Conservation (phyloP, 148 eudicot genomes). For the Pharnaceum exiguum region DNA sequence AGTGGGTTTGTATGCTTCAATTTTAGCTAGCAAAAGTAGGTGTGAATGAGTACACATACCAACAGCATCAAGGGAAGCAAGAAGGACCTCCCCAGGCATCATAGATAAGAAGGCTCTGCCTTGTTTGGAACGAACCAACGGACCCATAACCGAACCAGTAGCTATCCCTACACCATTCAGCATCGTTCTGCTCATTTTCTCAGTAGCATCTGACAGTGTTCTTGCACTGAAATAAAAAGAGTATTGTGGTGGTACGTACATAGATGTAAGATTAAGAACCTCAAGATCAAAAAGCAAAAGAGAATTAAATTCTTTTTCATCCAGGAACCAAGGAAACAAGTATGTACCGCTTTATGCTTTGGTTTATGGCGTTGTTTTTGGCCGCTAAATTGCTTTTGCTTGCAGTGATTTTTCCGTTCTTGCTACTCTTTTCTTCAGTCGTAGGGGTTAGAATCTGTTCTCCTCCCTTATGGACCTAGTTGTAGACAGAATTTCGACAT, state of each 20-base stretch:
- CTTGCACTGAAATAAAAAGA: slow-evolving; percentile 39
- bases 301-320: neutral
- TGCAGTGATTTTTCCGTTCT: slow-evolving; percentile 9
- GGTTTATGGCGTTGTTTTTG: slow-evolving; percentile 42
- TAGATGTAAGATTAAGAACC: neutral
- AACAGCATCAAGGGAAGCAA: slow-evolving; percentile 90
- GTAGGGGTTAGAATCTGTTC: slow-evolving; percentile 41
- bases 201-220: slow-evolving; percentile 60
- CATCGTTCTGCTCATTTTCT: slow-evolving; percentile 82
- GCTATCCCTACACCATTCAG: slow-evolving; percentile 73
- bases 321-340: neutral
- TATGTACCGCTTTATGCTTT: slow-evolving; percentile 74
- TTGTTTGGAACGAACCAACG: slow-evolving; percentile 65
- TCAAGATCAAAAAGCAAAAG: neutral
- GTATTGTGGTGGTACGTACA: no score
- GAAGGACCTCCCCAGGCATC: slow-evolving; percentile 85
- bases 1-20: neutral
- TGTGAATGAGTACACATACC: slow-evolving; percentile 38
- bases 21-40: neutral
- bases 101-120: slow-evolving; percentile 67
- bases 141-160: slow-evolving; percentile 70
- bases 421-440: slow-evolving; percentile 24
- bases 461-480: slow-evolving; percentile 80
- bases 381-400: slow-evolving; percentile 18
- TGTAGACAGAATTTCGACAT: neutral